Evolutionary conservation across 75 land plant species (phyloP).

Genomic region (Pinus albicaulis): DNA sequence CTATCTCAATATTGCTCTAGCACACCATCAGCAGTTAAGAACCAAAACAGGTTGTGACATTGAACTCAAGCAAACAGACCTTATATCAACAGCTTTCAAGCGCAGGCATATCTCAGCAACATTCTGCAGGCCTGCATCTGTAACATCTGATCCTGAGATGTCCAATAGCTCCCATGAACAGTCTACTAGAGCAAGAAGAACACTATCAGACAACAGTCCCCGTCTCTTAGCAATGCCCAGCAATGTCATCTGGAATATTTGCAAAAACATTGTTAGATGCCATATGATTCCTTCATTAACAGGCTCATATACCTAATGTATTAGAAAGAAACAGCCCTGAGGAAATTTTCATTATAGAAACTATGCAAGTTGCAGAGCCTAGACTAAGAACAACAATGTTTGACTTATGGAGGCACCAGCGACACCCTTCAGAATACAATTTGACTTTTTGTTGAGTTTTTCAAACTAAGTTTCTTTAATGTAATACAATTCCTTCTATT

Average conservation of each 20-base stretch:
- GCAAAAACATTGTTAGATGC: background rate
- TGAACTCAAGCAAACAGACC: conserved; percentile 39
- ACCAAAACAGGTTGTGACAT: background rate
- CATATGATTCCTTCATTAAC: too few relatives aligned
- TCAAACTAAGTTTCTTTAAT: too few relatives aligned
- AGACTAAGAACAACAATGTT: too few relatives aligned
- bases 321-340: too few relatives aligned
- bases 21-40: background rate
- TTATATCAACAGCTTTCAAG: conserved; percentile 81
- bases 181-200: conserved; percentile 72
- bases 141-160: conserved; percentile 82
- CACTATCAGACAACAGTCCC: conserved; percentile 69
- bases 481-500: too few relatives aligned
- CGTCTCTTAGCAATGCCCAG: conserved; percentile 83
- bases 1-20: background rate
- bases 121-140: conserved; percentile 57
- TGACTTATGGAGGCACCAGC: too few relatives aligned
- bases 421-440: too few relatives aligned
- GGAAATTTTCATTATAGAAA: too few relatives aligned
- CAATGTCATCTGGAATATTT: conserved; percentile 51
- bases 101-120: conserved; percentile 47
- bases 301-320: too few relatives aligned
- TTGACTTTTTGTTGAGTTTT: too few relatives aligned
- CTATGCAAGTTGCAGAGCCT: too few relatives aligned
- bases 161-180: conserved; percentile 84